A percentile compares a stretch with the other conserved stretches of the same genome.
These are phyloP conservation scores for Shiraia sp. DNA, from an alignment of 2,329 filamentous ascomycete genomes.

Conservation along the genomic window DNA sequence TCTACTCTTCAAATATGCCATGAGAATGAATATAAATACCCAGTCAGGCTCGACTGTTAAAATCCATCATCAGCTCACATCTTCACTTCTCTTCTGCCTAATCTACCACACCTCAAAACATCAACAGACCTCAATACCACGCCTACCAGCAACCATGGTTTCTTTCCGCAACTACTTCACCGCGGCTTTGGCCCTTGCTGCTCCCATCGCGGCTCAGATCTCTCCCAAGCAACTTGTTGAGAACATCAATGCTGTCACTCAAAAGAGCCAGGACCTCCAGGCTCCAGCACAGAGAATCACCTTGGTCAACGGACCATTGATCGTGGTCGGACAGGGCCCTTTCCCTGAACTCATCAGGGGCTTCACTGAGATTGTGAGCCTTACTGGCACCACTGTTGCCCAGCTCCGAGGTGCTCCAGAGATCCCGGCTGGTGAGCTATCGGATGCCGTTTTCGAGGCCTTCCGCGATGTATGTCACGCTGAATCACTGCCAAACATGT, in stretches of 20 bases:
- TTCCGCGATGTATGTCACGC: conserved; percentile 14
- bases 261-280: conserved; percentile 14
- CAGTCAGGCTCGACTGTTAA: no score
- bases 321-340: conserved; percentile 13
- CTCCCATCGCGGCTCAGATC: conserved; percentile 8
- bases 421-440: conserved; percentile 3
- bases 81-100: no score
- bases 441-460: conserved; percentile 13
- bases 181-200: conserved; percentile 14
- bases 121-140: background rate
- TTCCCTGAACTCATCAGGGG: conserved; percentile 13
- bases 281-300: conserved; percentile 12
- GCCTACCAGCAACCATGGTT: conserved; percentile 8
- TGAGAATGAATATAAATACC: no score
- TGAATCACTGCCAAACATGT: no score
- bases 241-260: conserved; percentile 12
- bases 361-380: conserved; percentile 14
- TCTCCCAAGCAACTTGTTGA: conserved; percentile 10
- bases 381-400: conserved; percentile 2
- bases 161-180: conserved; percentile 17
- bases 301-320: conserved; percentile 11
- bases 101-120: background rate
- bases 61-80: no score
- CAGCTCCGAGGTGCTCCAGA: conserved; percentile 10
- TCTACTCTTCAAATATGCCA: no score